Percentiles rank a stretch among this genome's conserved stretches.
Conservation (phyloP, 257 asterid species). For the Marsdenia floribunda region DNA sequence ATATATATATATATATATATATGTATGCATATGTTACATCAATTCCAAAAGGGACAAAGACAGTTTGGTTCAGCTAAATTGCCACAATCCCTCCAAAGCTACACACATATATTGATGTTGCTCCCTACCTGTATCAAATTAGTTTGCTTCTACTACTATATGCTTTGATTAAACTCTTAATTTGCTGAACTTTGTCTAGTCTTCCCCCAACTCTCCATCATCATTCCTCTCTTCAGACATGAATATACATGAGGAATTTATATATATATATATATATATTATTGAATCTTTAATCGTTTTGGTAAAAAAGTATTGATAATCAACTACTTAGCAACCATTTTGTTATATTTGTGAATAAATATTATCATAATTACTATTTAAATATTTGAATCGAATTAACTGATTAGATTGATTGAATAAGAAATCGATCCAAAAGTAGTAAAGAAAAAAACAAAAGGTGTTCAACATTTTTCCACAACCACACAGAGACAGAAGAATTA, state of each 20-base stretch:
- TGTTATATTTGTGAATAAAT: too few species aligned
- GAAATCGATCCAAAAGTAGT: too few species aligned
- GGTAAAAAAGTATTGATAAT: too few species aligned
- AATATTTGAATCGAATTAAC: too few species aligned
- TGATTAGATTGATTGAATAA: too few species aligned
- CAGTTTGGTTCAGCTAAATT: constrained; percentile 20
- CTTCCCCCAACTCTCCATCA: background rate
- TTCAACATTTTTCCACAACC: background rate
- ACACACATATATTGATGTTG: constrained; percentile 10
- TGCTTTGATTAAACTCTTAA: constrained; percentile 12
- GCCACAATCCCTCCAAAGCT: constrained; percentile 2
- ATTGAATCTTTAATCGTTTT: too few species aligned
- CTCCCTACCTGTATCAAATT: constrained; percentile 9
- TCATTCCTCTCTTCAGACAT: background rate
- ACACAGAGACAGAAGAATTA: background rate
- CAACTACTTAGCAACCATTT: too few species aligned
- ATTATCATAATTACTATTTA: too few species aligned
- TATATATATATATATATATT: too few species aligned
- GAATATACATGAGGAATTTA: too few species aligned
- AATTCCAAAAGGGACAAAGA: constrained; percentile 12
- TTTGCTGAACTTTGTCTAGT: constrained; percentile 3
- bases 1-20: too few species aligned
- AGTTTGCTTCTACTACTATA: background rate
- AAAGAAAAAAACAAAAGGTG: too few species aligned
- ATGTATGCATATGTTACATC: background rate